Percentiles rank a stretch among this genome's conserved stretches.
Evolutionary conservation across 2,329 filamentous ascomycete genomes (phyloP).

Genomic region (Beauveria varroae): DNA sequence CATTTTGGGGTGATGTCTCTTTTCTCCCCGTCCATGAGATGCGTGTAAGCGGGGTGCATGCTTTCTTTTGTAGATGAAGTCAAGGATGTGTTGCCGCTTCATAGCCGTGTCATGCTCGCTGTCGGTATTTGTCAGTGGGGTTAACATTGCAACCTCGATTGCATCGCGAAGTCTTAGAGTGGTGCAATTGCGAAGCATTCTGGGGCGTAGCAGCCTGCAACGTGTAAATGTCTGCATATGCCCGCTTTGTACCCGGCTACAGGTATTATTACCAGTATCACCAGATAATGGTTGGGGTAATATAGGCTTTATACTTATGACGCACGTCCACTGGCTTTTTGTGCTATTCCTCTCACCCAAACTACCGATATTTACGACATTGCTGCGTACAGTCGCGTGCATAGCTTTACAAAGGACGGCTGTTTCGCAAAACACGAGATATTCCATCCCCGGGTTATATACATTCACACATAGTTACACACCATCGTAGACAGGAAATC

Average conservation of each 20-base stretch:
- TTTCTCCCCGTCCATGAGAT: not conserved
- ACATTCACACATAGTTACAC: not conserved
- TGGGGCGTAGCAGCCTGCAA: not conserved
- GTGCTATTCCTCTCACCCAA: too few relatives aligned
- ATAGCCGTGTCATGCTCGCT: not conserved
- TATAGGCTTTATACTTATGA: too few relatives aligned
- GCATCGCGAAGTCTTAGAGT: not conserved
- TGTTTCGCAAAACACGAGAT: not conserved
- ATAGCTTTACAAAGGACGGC: too few relatives aligned
- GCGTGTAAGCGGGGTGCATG: not conserved
- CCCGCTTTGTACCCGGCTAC: not conserved
- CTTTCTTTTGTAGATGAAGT: not conserved
- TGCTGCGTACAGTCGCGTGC: too few relatives aligned
- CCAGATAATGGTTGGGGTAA: not conserved
- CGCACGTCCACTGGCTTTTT: too few relatives aligned
- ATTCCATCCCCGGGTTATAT: not conserved
- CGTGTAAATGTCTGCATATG: not conserved
- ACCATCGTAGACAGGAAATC: not conserved
- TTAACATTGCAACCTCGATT: too few relatives aligned
- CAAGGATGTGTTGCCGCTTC: not conserved
- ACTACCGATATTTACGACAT: too few relatives aligned
- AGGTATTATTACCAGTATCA: too few relatives aligned
- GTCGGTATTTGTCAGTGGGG: not conserved
- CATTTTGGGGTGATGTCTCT: not conserved
- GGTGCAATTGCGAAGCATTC: not conserved